phyloP scores from a whole-genome alignment of 1,284 basidiomycete genomes.

The Takashimella tepidaria region DNA sequence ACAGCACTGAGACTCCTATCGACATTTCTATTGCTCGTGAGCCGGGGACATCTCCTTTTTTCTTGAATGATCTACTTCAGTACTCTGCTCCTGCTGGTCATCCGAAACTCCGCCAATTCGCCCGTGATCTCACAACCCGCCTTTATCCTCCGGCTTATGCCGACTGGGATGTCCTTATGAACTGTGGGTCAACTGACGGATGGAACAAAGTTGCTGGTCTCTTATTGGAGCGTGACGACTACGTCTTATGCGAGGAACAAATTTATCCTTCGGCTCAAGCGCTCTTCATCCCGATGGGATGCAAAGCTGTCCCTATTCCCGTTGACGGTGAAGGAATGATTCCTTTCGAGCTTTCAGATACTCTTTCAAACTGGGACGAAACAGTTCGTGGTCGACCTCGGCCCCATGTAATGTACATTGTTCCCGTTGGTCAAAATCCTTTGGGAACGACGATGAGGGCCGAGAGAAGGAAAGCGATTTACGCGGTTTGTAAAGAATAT shows the following conservation, averaged over 20 bases:
- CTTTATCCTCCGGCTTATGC: constrained; percentile 62
- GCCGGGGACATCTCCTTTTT: constrained; percentile 46
- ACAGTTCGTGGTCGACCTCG: constrained; percentile 45
- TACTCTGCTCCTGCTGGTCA: constrained; percentile 52
- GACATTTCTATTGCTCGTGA: constrained; percentile 55
- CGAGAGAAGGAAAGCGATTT: constrained; percentile 65
- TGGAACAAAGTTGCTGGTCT: constrained; percentile 47
- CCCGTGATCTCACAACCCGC: constrained; percentile 54
- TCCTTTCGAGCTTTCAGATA: constrained; percentile 55
- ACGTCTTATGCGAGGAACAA: constrained; percentile 56
- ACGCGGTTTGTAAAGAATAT: constrained; percentile 69
- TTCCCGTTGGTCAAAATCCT: constrained; percentile 57
- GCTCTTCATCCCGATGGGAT: constrained; percentile 25
- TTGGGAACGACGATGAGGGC: constrained; percentile 61
- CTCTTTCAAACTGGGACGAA: constrained; percentile 63
- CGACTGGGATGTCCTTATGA: constrained; percentile 57
- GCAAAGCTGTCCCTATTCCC: constrained; percentile 46
- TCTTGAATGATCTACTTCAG: constrained; percentile 60
- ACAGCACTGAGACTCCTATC: constrained; percentile 29
- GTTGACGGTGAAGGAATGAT: constrained; percentile 68
- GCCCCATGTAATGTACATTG: constrained; percentile 62
- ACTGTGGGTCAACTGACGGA: constrained; percentile 71
- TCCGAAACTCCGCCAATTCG: constrained; percentile 15
- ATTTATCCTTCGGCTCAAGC: constrained; percentile 44
- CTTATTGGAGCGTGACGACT: constrained; percentile 67